Conservation (phyloP, 1,139 yeast species). For the Torulaspora globosa region DNA sequence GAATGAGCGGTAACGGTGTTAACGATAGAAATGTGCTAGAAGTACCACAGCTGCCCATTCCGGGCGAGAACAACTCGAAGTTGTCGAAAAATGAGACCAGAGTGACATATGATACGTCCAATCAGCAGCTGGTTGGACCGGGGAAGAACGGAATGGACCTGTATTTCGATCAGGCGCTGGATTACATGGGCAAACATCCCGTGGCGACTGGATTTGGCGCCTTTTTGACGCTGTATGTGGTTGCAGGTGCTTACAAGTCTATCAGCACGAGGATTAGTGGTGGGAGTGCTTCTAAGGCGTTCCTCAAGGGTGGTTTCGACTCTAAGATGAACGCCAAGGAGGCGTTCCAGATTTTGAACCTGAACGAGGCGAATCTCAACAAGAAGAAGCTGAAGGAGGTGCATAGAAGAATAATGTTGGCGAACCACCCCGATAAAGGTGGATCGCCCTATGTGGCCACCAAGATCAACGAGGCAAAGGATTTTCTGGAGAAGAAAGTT, state of each 20-base stretch:
- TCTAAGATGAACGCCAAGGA: conserved; percentile 85
- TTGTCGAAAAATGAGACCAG: conserved; percentile 20
- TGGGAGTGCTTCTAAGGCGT: conserved; percentile 34
- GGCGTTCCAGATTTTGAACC: conserved; percentile 81
- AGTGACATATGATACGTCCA: conserved; percentile 26
- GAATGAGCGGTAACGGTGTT: conserved; percentile 7
- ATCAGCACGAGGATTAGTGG: conserved; percentile 59
- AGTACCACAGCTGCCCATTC: conserved; percentile 56
- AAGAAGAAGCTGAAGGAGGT: conserved; percentile 82
- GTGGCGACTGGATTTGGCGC: conserved; percentile 68
- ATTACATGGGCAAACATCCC: conserved; percentile 74
- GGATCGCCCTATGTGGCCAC: conserved; percentile 95
- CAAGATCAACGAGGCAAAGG: conserved; percentile 95
- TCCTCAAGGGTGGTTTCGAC: conserved; percentile 81
- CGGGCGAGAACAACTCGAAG: conserved; percentile 40
- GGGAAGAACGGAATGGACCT: conserved; percentile 45
- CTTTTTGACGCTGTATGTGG: conserved; percentile 58
- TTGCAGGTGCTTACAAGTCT: conserved; percentile 66
- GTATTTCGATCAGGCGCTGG: conserved; percentile 62
- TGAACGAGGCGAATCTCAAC: conserved; percentile 73
- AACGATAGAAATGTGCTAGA: conserved; percentile 30
- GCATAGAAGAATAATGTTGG: conserved; percentile 87
- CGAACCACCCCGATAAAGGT: conserved; percentile 97
- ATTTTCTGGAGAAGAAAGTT: conserved; percentile 73
- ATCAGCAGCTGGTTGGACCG: conserved; percentile 34